These are phyloP conservation scores for Inga leiocalycina DNA, from an alignment of 306 rosid genomes.

Conservation along the genomic window DNA sequence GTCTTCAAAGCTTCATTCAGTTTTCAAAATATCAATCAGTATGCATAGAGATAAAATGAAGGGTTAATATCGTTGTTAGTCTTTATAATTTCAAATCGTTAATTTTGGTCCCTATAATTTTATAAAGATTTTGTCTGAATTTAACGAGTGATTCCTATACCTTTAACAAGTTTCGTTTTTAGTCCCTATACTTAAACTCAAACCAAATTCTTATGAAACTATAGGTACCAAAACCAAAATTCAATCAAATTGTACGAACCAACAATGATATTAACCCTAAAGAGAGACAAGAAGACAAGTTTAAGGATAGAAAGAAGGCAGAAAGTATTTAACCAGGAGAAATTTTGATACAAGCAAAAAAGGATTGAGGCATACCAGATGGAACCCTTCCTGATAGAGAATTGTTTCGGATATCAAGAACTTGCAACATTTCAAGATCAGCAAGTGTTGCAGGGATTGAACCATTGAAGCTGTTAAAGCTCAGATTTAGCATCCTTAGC, in stretches of 20 bases:
- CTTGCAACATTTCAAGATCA: constrained; percentile 44
- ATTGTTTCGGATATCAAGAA: constrained; percentile 70
- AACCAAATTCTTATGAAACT: too few species aligned
- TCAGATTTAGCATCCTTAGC: constrained; percentile 71
- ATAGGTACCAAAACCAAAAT: too few species aligned
- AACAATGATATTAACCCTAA: too few species aligned
- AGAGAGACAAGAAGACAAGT: not conserved
- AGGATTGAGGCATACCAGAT: constrained; percentile 53
- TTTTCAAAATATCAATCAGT: constrained; percentile 37
- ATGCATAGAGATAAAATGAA: constrained; percentile 1
- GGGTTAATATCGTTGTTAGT: too few species aligned
- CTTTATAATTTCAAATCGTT: too few species aligned
- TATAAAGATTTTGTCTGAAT: too few species aligned
- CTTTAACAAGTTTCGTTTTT: too few species aligned
- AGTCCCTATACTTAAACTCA: too few species aligned
- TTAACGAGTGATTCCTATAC: too few species aligned
- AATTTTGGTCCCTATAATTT: too few species aligned
- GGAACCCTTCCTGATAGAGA: constrained; percentile 75
- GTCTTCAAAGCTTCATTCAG: constrained; percentile 60
- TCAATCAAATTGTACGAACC: too few species aligned
- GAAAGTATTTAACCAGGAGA: not conserved
- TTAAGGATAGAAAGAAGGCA: not conserved
- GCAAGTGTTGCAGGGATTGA: constrained; percentile 61
- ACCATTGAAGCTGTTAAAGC: constrained; percentile 77
- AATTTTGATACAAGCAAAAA: not conserved